Percentiles rank a stretch among this genome's conserved stretches.
Conservation (phyloP, 2,329 filamentous ascomycete species). For the Hypoxylon sp. region DNA sequence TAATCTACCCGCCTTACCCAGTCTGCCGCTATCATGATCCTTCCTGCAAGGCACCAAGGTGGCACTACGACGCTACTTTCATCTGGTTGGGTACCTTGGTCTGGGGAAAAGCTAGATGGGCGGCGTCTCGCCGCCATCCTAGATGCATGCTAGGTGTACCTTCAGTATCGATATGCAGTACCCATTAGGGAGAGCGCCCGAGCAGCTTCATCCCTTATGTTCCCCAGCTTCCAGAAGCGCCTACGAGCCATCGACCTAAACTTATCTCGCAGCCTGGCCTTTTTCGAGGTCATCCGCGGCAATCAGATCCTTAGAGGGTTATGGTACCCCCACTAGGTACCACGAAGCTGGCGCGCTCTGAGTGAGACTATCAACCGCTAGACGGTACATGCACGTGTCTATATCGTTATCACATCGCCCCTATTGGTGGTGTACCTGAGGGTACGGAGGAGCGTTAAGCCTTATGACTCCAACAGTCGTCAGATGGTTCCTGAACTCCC, state of each 20-base stretch:
- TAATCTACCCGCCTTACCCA: constrained; percentile 42
- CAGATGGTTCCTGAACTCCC: constrained; percentile 34
- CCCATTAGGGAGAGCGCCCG: constrained; percentile 26
- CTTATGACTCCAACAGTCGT: constrained; percentile 36
- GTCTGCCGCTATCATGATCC: constrained; percentile 43
- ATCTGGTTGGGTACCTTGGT: constrained; percentile 39
- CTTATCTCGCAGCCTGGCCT: constrained; percentile 28
- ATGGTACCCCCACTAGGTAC: constrained; percentile 24
- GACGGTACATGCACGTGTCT: constrained; percentile 43
- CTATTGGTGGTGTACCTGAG: constrained; percentile 44
- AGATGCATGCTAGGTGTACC: constrained; percentile 29
- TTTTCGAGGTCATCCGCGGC: constrained; percentile 15
- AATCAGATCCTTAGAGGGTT: constrained; percentile 29
- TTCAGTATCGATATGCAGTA: constrained; percentile 26
- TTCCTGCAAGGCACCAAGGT: constrained; percentile 48
- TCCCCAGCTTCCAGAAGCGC: constrained; percentile 49
- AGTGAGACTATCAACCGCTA: constrained; percentile 33
- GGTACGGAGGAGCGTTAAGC: constrained; percentile 32
- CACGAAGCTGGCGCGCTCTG: constrained; percentile 24
- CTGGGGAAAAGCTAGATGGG: constrained; percentile 41
- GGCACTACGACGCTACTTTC: constrained; percentile 32
- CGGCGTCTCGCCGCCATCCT: constrained; percentile 48
- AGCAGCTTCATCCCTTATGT: constrained; percentile 24
- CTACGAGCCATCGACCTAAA: constrained; percentile 9
- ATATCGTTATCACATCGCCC: constrained; percentile 41